phyloP scores from a whole-genome alignment of 257 asterid genomes.

The Primulina tabacum region DNA sequence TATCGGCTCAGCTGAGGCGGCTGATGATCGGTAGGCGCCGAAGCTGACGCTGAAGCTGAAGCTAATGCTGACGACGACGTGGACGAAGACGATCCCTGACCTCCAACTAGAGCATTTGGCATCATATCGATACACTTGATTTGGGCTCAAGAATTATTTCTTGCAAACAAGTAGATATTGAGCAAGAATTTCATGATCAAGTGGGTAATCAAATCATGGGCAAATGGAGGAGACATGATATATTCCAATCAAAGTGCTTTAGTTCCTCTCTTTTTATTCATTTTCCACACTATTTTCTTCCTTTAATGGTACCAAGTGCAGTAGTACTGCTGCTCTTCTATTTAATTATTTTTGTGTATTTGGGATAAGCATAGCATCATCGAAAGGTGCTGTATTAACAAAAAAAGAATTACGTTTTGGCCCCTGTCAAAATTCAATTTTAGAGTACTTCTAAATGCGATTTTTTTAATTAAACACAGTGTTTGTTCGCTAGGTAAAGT shows the following conservation, averaged over 20 bases:
- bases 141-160: background rate
- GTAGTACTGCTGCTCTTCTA: constrained; percentile 15
- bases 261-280: constrained; percentile 49
- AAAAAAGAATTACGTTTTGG: too few relatives aligned
- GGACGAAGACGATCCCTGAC: constrained; percentile 44
- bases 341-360: constrained; percentile 9
- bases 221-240: constrained; percentile 52
- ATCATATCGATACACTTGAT: constrained; percentile 27
- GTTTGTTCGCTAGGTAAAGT: too few relatives aligned
- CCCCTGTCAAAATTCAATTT: too few relatives aligned
- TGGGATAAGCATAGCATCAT: constrained; percentile 28
- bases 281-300: constrained; percentile 48
- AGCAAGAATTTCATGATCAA: constrained; percentile 19
- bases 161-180: background rate
- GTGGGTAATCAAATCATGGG: constrained; percentile 53
- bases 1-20: constrained; percentile 66
- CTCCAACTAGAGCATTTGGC: constrained; percentile 50
- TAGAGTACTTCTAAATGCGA: too few relatives aligned
- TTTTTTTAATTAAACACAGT: too few relatives aligned
- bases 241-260: constrained; percentile 75
- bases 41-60: background rate
- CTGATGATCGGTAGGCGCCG: constrained; percentile 12
- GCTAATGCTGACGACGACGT: constrained; percentile 33
- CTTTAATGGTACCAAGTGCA: constrained; percentile 54
- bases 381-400: background rate